Evolutionary conservation across 371 early-diverging fungal species (phyloP), one percentile per base, ranked within the genome.

Genomic region (Saksenaea oblongispora): DNA sequence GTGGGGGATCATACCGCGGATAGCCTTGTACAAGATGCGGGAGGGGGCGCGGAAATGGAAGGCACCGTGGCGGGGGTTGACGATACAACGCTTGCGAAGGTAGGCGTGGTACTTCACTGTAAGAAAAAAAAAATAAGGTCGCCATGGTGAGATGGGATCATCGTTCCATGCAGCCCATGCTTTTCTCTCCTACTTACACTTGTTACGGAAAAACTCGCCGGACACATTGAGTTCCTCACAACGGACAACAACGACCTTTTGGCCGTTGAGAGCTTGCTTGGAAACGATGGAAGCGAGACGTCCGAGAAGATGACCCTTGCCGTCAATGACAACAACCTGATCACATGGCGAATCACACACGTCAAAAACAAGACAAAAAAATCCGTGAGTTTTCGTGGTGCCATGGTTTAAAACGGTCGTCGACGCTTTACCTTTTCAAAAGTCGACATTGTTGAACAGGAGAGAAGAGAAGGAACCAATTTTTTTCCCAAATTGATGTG

Each of bases 21-120:
- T 88, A 55, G 95, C 89, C 80, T 96, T 95, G 88, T 92, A 95
- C 88, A 99, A 95, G 88, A 97, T 95, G 83, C 95, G 96, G 64
- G 97, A 96, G 60, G 99, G 99, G 69, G 99, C 98, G 71, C 94
- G 92, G 94, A 97, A 98, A 83, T 99, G 99, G 95, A 98, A 99
- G 54, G 99, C 93, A 77, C 99, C 99, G 68, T 74, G 66, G 73
- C 91, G 94, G 79, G 99, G 99, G 92, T 99, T 99, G 74, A 98
- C 95, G 77, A 97, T 71, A 83, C 95, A 95, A 80, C 99, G 98
- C 94, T 99, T 99, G 86, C 93, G 93, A 80, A 99, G 89, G 91
- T 93, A 99, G 75, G 87, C 89, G 80, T 94, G 93, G 91, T 96
- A 98, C 90, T 93, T 95, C 73, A 94, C 95, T 93, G 74, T 41